These are phyloP conservation scores for Saccharomyces uvarum DNA, from an alignment of 1,139 yeast genomes.

Conservation along the genomic window DNA sequence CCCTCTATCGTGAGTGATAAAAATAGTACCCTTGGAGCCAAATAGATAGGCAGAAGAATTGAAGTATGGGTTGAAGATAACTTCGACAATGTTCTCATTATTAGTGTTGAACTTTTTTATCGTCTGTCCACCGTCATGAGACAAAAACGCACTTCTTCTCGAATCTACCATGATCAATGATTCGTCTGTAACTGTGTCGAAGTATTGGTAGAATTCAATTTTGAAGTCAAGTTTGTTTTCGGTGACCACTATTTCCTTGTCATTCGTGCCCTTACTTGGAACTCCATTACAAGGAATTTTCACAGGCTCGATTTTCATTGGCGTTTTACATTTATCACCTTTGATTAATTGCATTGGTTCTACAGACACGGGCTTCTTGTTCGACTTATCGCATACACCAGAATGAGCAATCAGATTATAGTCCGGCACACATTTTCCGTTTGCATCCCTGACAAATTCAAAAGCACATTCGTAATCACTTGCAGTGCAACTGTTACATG, in stretches of 20 bases:
- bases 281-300: conserved; percentile 30
- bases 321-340: conserved; percentile 43
- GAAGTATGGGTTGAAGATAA: conserved; percentile 52
- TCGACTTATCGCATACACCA: conserved; percentile 29
- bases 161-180: conserved; percentile 61
- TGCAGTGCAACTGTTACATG: conserved; percentile 56
- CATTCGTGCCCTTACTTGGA: conserved; percentile 8
- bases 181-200: conserved; percentile 46
- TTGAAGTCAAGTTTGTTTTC: conserved; percentile 31
- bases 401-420: conserved; percentile 28
- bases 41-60: conserved; percentile 58
- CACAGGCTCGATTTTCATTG: conserved; percentile 14
- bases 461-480: conserved; percentile 67
- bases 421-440: conserved; percentile 53
- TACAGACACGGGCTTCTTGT: conserved; percentile 15
- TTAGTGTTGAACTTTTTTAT: conserved; percentile 45
- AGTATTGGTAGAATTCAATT: conserved; percentile 31
- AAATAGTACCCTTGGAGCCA: conserved; percentile 45
- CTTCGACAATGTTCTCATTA: conserved; percentile 42
- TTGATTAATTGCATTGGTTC: conserved; percentile 35
- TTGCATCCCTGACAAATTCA: conserved; percentile 43
- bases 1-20: conserved; percentile 64
- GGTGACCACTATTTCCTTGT: conserved; percentile 18
- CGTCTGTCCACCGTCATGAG: conserved; percentile 69
- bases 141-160: conserved; percentile 47